phyloP scores from a whole-genome alignment of 257 asterid genomes.

The Solanum pennellii region DNA sequence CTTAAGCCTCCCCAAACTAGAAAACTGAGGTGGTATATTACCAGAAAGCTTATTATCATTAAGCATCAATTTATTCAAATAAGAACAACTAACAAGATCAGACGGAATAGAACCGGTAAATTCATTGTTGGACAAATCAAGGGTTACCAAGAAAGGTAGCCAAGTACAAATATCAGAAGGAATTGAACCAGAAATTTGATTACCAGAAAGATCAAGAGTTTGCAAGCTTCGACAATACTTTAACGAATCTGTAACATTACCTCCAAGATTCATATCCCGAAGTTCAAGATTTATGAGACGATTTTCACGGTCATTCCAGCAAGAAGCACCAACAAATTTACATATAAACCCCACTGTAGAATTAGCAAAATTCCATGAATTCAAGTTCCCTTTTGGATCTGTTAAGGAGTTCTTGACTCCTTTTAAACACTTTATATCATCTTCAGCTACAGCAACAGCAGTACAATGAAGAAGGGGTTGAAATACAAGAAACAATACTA shows the following conservation, averaged over 20 bases:
- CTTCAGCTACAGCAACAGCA: conserved; percentile 22
- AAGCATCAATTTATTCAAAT: conserved; percentile 45
- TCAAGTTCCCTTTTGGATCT: conserved; percentile 34
- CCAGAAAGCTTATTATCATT: conserved; percentile 49
- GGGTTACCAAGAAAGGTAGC: conserved; percentile 65
- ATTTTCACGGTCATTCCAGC: conserved; percentile 80
- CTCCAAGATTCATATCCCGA: conserved; percentile 48
- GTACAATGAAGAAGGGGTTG: not conserved
- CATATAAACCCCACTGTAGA: conserved; percentile 47
- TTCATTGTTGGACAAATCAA: conserved; percentile 56
- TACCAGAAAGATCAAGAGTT: conserved; percentile 58
- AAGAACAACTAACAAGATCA: conserved; percentile 57
- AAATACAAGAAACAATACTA: not conserved
- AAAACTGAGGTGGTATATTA: conserved; percentile 43
- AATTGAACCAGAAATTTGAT: conserved; percentile 52
- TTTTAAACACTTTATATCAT: conserved; percentile 58
- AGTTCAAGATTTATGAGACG: conserved; percentile 48
- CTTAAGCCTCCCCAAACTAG: conserved; percentile 53
- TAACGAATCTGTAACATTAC: conserved; percentile 40
- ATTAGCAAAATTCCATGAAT: conserved; percentile 54
- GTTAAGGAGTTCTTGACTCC: conserved; percentile 40
- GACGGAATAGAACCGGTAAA: conserved; percentile 68
- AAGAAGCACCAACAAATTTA: conserved; percentile 55
- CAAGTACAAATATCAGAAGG: conserved; percentile 64
- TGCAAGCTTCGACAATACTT: conserved; percentile 56